phyloP scores from a whole-genome alignment of 73 alveolate genomes.

The Uronychia binucleata region DNA sequence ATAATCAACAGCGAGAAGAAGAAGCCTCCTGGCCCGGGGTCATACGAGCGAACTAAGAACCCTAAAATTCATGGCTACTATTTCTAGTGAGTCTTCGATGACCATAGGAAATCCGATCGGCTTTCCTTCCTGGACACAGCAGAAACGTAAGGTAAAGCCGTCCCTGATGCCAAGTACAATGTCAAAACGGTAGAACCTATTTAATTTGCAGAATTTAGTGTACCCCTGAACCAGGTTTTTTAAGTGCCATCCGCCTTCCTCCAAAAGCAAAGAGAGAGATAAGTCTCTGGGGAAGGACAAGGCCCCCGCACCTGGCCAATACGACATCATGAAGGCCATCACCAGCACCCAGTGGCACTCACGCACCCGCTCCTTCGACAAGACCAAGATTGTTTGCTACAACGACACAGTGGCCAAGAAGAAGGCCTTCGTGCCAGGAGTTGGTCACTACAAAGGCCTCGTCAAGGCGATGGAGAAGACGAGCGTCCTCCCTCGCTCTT shows the following conservation, averaged over 20 bases:
- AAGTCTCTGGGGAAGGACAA: not conserved
- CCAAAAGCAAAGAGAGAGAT: not conserved
- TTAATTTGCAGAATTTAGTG: not conserved
- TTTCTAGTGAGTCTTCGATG: not conserved
- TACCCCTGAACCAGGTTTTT: not conserved
- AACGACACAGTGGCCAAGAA: not conserved
- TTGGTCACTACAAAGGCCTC: not conserved
- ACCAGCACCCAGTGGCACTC: not conserved
- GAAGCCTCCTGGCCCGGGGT: not conserved
- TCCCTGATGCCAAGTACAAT: not conserved
- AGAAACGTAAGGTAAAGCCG: not conserved
- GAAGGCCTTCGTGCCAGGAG: not conserved
- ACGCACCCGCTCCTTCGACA: not conserved
- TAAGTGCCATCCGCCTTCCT: not conserved
- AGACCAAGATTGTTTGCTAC: not conserved
- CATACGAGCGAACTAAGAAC: not conserved
- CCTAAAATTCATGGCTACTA: not conserved
- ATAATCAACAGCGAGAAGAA: not conserved
- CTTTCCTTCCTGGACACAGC: not conserved
- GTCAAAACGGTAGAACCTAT: not conserved
- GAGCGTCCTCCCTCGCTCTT: not conserved
- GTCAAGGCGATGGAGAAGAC: not conserved
- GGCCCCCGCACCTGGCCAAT: not conserved
- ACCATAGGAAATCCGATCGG: not conserved
- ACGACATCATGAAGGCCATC: not conserved